Evolutionary conservation across 2,329 filamentous ascomycete genomes (phyloP).

Genomic region (Atkinsonella hypoxylon): DNA sequence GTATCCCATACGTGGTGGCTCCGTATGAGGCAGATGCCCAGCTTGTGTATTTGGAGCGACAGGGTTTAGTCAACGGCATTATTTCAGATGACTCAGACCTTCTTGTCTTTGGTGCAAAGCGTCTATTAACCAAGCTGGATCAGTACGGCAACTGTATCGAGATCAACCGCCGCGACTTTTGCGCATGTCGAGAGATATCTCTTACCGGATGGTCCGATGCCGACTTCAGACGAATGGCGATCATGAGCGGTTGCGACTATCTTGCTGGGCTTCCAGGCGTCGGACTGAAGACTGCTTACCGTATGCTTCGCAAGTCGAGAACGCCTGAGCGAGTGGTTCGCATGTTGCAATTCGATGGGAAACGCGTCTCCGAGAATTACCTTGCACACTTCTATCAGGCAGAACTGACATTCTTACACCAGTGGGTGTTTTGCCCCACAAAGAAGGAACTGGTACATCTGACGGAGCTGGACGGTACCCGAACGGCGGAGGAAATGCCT

Average conservation of each 20-base stretch:
- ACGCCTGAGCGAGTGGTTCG: conserved; percentile 71
- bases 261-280: conserved; percentile 74
- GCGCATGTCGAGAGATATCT: conserved; percentile 75
- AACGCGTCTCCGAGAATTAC: conserved; percentile 74
- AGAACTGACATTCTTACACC: conserved; percentile 85
- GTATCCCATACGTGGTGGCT: conserved; percentile 80
- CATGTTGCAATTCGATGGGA: conserved; percentile 80
- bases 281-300: conserved; percentile 87
- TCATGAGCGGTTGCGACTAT: conserved; percentile 93
- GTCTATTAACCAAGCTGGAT: conserved; percentile 85
- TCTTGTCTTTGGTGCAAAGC: conserved; percentile 85
- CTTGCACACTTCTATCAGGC: conserved; percentile 72
- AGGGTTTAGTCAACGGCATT: conserved; percentile 75
- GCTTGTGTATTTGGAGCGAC: conserved; percentile 80
- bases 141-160: conserved; percentile 89
- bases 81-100: conserved; percentile 95
- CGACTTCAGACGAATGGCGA: conserved; percentile 91
- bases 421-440: conserved; percentile 82
- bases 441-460: conserved; percentile 62
- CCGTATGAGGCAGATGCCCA: conserved; percentile 98
- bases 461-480: conserved; percentile 49
- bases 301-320: conserved; percentile 81
- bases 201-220: conserved; percentile 84
- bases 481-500: conserved; percentile 58
- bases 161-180: conserved; percentile 81